phyloP scores from a whole-genome alignment of 2,329 filamentous ascomycete genomes.

The Aureobasidium subglaciale region DNA sequence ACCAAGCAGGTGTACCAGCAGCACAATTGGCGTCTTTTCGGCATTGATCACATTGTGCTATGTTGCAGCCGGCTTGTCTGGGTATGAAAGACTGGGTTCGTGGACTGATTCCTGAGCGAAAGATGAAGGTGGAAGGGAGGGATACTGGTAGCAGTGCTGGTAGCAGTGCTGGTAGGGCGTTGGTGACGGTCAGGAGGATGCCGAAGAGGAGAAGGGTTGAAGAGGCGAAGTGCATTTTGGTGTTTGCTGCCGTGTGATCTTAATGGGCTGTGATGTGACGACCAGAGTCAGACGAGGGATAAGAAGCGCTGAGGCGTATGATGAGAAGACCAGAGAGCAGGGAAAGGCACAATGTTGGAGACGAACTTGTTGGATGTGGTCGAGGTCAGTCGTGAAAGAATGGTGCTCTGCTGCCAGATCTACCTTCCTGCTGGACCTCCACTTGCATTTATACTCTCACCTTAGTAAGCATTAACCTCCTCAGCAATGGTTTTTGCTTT shows the following conservation, averaged over 20 bases:
- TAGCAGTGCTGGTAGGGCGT: neutral
- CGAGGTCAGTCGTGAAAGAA: too few species aligned
- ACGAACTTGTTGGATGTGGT: too few species aligned
- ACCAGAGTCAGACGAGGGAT: too few species aligned
- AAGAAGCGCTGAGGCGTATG: too few species aligned
- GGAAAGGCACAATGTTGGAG: too few species aligned
- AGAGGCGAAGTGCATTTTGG: neutral
- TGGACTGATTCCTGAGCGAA: neutral
- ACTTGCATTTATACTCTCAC: too few species aligned
- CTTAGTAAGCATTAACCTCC: too few species aligned
- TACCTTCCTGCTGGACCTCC: neutral
- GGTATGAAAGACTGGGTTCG: neutral
- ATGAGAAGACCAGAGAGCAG: too few species aligned
- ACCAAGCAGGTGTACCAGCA: conserved; percentile 3
- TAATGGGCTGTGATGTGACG: too few species aligned
- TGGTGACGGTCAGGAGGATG: neutral
- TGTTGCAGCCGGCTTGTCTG: conserved; percentile 1
- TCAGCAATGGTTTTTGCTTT: too few species aligned
- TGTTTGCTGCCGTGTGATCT: neutral
- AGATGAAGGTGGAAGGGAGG: neutral
- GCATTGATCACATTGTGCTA: neutral
- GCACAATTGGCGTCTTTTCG: neutral
- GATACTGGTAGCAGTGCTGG: neutral
- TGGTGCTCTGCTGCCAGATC: neutral
- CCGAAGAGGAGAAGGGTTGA: neutral